Evolutionary conservation across 2,329 filamentous ascomycete species (phyloP).

Genomic region (Diaporthe citri): DNA sequence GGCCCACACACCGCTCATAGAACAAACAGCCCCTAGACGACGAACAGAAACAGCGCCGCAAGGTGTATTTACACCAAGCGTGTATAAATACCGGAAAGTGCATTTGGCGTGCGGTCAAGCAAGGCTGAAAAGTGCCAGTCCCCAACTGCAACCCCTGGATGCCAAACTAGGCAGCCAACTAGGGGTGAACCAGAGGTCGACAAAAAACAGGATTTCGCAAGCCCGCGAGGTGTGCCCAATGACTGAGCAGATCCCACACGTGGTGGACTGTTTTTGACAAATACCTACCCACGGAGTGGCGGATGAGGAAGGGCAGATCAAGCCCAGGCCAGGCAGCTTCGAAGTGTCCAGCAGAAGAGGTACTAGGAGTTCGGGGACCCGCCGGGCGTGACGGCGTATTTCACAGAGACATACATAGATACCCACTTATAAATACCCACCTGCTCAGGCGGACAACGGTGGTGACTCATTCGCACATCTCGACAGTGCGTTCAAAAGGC

Average conservation of each 20-base stretch:
- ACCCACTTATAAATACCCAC: too few species aligned
- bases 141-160: neutral
- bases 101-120: neutral
- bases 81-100: neutral
- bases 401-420: neutral
- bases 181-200: neutral
- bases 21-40: neutral
- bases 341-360: neutral
- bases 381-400: neutral
- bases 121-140: conserved; percentile 1
- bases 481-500: too few species aligned
- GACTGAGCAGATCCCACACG: conserved; percentile 6
- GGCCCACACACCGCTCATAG: neutral
- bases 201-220: conserved; percentile 6
- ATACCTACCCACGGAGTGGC: neutral
- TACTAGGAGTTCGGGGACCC: neutral
- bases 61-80: neutral
- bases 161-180: conserved; percentile 16
- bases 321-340: neutral
- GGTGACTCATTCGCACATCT: neutral
- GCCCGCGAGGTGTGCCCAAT: conserved; percentile 3
- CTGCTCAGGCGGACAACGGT: neutral
- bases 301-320: neutral
- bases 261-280: neutral
- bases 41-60: neutral